These are phyloP conservation scores for Colletotrichum lini DNA, from an alignment of 2,329 filamentous ascomycete genomes.

Conservation along the genomic window DNA sequence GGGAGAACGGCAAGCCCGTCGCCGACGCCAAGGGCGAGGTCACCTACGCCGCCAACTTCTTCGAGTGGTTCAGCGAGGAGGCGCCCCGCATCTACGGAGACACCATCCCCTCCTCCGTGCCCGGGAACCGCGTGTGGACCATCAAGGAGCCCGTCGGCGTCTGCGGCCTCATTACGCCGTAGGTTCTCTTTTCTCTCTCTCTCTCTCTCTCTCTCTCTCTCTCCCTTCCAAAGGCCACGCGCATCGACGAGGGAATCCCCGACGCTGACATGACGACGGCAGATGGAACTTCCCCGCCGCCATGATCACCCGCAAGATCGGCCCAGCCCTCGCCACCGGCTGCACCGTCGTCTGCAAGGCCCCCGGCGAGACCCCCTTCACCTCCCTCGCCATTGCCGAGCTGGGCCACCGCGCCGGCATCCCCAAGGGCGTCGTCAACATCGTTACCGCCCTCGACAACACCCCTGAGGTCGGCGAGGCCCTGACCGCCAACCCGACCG, in stretches of 20 bases:
- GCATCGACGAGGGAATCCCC: too few species aligned
- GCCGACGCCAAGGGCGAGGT: slow-evolving; percentile 82
- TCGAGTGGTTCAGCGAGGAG: slow-evolving; percentile 88
- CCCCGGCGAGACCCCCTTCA: slow-evolving; percentile 93
- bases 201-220: too few species aligned
- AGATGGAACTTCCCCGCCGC: slow-evolving; percentile 89
- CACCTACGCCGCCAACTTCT: slow-evolving; percentile 80
- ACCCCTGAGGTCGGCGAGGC: slow-evolving; percentile 83
- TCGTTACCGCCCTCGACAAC: slow-evolving; percentile 85
- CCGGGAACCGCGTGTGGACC: slow-evolving; percentile 82
- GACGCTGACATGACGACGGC: not conserved
- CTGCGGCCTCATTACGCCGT: slow-evolving; percentile 85
- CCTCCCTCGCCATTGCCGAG: slow-evolving; percentile 88
- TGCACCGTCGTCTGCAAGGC: slow-evolving; percentile 96
- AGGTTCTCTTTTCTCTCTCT: not conserved
- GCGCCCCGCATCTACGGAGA: slow-evolving; percentile 82
- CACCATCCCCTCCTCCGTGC: slow-evolving; percentile 78
- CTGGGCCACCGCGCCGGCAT: slow-evolving; percentile 89
- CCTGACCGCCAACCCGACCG: slow-evolving; percentile 80
- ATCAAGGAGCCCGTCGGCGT: slow-evolving; percentile 89
- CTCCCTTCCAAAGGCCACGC: too few species aligned
- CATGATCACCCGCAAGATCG: slow-evolving; percentile 81
- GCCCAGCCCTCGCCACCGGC: slow-evolving; percentile 88
- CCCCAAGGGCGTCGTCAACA: slow-evolving; percentile 90
- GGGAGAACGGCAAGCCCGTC: slow-evolving; percentile 90